Conservation (phyloP, 257 asterid genomes). For the Solanum sitiens region DNA sequence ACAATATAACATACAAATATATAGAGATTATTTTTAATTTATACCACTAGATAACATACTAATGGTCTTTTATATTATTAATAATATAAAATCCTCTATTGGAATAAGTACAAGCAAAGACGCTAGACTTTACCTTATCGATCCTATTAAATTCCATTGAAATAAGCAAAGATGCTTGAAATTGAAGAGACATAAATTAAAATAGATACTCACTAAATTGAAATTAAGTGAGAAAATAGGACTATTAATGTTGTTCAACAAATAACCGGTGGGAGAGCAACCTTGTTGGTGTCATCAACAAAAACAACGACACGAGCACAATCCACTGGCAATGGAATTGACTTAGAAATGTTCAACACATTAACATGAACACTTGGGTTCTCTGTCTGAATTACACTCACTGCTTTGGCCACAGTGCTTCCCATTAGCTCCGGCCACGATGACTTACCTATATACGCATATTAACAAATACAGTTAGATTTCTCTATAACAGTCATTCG, state of each 20-base stretch:
- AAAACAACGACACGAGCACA: neutral
- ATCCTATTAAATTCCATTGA: neutral
- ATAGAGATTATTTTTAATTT: too few relatives aligned
- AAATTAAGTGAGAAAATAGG: neutral
- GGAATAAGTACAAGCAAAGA: too few relatives aligned
- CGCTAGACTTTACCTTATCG: too few relatives aligned
- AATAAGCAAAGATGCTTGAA: neutral
- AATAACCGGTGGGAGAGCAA: neutral
- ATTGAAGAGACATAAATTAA: neutral
- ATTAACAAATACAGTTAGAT: neutral
- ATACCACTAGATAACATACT: too few relatives aligned
- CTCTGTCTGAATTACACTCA: neutral
- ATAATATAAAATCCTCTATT: too few relatives aligned
- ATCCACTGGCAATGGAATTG: neutral
- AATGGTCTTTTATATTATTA: too few relatives aligned
- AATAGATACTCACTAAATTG: neutral
- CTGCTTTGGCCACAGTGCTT: neutral
- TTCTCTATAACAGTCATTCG: neutral
- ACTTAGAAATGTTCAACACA: neutral
- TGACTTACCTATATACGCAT: neutral
- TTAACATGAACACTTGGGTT: neutral
- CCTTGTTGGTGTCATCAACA: neutral
- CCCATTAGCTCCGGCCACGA: neutral
- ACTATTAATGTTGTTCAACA: neutral
- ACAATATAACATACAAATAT: too few relatives aligned